Base-by-base conservation (phyloP, 257 asterid genomes). In the Solanum arcanum region DNA sequence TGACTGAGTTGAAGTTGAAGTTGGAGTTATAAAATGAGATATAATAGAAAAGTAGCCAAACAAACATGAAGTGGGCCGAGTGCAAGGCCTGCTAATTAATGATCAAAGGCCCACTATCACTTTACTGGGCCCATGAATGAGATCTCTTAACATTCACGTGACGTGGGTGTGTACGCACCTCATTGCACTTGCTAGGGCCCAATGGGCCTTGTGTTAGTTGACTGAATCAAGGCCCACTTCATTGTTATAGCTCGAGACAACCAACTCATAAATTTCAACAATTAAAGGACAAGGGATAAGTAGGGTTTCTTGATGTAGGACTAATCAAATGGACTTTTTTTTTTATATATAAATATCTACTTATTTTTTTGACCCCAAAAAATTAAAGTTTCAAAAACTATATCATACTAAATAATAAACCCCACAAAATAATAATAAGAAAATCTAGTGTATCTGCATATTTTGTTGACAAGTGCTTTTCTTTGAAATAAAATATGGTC, bases 151-250 rank as follows among this genome's bases (percentile, higher is more conserved):
- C 86, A 85, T 27, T 88, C 87, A 88, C 75, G 80, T 47, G 93
- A 90, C 95, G 94, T 93, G 95, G 95, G 87, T 33, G 44, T 86
- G 87, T 80, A 20, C 42, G 31, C 25, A 86, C 94, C 95, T 89
- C 89, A 56, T 31, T 89, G 90, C 88, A 85, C 35, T 60, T 60
- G 21, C 5, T 31, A 10, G 88, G 86, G 49, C 59, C 87, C 64
- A 33, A 42, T 84, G 62, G 86, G 78, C 59, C 42, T 78, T 16
- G 66, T 29, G 41, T 46, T 46, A 46, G 84, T 27, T 46, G 42
- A 9, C 66, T 27, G 84, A 44, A 66, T 78, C 29, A 47, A 46
- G 66, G 66, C 81, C 89, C 87, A 84, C 86, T 13, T 9, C 41
- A 42, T 59, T 52, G 84, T 78, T 66, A 27, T 46, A 46, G 16